phyloP scores from a whole-genome alignment of 345 rosid species.

The Camelina sativa region DNA sequence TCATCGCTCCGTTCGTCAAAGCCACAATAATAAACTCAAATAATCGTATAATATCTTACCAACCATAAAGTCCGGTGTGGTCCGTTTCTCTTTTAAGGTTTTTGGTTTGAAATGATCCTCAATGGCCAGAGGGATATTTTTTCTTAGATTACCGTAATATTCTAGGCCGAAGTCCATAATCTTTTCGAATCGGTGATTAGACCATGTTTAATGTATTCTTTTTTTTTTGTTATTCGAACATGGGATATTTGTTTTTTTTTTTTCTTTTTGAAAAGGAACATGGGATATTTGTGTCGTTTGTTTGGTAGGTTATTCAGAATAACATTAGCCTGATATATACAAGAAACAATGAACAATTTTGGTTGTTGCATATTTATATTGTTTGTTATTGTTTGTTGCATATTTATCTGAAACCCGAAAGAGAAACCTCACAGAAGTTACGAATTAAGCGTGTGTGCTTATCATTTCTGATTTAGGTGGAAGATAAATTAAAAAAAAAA shows the following conservation, averaged over 20 bases:
- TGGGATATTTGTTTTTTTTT: too few species aligned
- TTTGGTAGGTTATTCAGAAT: too few species aligned
- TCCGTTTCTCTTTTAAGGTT: constrained; percentile 8
- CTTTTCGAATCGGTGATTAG: neutral
- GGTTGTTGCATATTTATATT: too few species aligned
- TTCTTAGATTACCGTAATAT: too few species aligned
- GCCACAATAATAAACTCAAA: neutral
- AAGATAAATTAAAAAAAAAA: too few species aligned
- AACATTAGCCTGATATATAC: too few species aligned
- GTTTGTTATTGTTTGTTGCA: too few species aligned
- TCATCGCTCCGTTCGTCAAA: constrained; percentile 23
- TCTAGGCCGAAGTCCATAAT: neutral
- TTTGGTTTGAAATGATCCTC: neutral
- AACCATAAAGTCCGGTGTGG: constrained; percentile 23
- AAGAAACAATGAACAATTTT: too few species aligned
- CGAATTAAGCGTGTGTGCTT: neutral
- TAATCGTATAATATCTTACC: neutral
- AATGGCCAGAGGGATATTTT: neutral
- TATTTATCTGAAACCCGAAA: neutral
- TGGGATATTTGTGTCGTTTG: neutral
- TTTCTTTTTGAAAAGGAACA: too few species aligned
- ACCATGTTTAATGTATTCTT: neutral
- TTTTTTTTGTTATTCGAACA: too few species aligned
- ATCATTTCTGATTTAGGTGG: neutral
- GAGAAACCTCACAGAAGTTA: neutral